Conservation (phyloP, 352 stramenopile genomes). For the Phytopythium kandeliae region DNA sequence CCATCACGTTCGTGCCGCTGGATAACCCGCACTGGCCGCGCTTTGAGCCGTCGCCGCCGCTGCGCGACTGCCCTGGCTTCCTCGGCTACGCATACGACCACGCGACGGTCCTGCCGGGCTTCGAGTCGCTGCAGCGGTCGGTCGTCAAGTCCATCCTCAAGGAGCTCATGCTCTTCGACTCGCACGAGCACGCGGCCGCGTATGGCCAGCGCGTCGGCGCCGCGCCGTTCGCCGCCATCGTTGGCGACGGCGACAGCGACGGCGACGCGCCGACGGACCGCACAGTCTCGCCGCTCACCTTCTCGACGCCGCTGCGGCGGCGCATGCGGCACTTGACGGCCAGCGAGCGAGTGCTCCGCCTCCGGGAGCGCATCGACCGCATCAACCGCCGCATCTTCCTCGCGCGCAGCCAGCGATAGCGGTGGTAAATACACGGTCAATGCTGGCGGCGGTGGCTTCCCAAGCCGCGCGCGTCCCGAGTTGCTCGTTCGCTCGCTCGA, state of each 20-base stretch:
- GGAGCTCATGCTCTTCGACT: slow-evolving; percentile 73
- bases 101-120: slow-evolving; percentile 45
- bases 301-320: slow-evolving; percentile 49
- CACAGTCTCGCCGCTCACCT: slow-evolving; percentile 31
- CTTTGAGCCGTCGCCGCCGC: slow-evolving; percentile 34
- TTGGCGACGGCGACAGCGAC: slow-evolving; percentile 22
- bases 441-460: too few relatives aligned
- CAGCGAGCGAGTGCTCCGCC: slow-evolving; percentile 24
- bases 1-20: slow-evolving; percentile 63
- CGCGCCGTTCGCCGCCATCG: slow-evolving; percentile 34
- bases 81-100: slow-evolving; percentile 75
- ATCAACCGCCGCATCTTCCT: slow-evolving; percentile 35
- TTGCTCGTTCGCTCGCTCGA: too few relatives aligned
- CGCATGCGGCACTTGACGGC: slow-evolving; percentile 39
- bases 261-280: slow-evolving; percentile 2
- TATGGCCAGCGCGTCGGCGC: slow-evolving; percentile 36
- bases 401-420: slow-evolving; percentile 6
- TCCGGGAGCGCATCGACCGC: slow-evolving; percentile 29
- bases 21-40: slow-evolving; percentile 66
- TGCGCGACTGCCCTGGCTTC: slow-evolving; percentile 32
- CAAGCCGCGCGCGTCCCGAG: too few relatives aligned
- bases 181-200: slow-evolving; percentile 29
- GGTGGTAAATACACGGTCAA: background rate
- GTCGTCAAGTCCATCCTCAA: slow-evolving; percentile 73
- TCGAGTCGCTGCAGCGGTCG: slow-evolving; percentile 51